Evolutionary conservation across 495 filamentous ascomycete genomes (phyloP), one percentile per base, ranked within the genome.

Genomic region (Alectoria sarmentosa): DNA sequence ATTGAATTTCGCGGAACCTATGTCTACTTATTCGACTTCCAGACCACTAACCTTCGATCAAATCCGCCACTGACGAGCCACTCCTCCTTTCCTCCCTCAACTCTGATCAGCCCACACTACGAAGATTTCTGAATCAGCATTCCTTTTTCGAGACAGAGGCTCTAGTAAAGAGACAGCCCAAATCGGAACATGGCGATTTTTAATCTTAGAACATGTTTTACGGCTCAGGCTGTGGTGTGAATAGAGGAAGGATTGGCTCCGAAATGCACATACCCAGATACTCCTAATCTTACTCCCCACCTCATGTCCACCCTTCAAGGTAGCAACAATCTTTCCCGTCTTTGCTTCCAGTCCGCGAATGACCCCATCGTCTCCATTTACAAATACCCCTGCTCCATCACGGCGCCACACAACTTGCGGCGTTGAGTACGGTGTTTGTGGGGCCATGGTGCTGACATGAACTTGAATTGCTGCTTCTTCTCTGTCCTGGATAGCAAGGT

Each of bases 21-120:
- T 21, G 7, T 55, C 30, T 60, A 10, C 11, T 38, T 49, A 2
- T 34, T 38, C 1, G 62, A 17, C 55, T 73, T 82, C 87, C 87
- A 89, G 30, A 88, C 74, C 61, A 88, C 75, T 66, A 89, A 71
- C 42, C 71, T 76, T 71, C 82, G 84, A 76, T 90, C 87, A 74
- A 90, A 90, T 13, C 85, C 87, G 8, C 87, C 87, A 76, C 84
- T 88, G 39, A 89, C 76, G 56, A 89, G 66, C 77, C 80, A 80
- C 73, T 90, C 87, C 70, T 80, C 74, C 56, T 64, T 68, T 54
- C 73, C 70, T 11, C 67, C 75, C 32, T 72, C 69, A 7, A 72
- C 72, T 60, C 74, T 67, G 39, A 87, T 78, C 67, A 65, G 69
- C 10, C 86, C 87, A 2, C 84, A 83, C 83, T 55, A 34, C 34